Evolutionary conservation across 164 flowering plant genomes (phyloP).

Genomic region (Umbellularia californica): DNA sequence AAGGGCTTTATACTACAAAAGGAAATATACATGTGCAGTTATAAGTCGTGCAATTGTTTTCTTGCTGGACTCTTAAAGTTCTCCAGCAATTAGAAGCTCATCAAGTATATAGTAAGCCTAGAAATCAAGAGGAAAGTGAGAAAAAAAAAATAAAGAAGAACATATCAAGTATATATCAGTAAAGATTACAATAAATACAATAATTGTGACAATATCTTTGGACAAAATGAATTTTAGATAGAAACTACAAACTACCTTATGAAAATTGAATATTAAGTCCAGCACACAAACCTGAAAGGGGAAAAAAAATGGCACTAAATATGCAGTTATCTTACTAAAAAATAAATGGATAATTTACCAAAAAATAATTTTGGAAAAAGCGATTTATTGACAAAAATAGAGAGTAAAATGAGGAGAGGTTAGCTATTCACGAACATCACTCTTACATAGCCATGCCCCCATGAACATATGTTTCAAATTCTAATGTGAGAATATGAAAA

Average conservation of each 20-base stretch:
- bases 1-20: neutral
- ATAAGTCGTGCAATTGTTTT: slow-evolving; percentile 77
- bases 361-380: too few relatives aligned
- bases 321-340: neutral
- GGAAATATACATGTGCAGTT: slow-evolving; percentile 65
- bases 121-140: neutral
- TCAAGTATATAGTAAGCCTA: slow-evolving; percentile 87
- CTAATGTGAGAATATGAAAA: too few relatives aligned
- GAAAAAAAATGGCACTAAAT: neutral
- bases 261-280: slow-evolving; percentile 83
- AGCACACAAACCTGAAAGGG: slow-evolving; percentile 75
- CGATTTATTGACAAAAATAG: too few relatives aligned
- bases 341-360: too few relatives aligned
- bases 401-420: too few relatives aligned
- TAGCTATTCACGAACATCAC: neutral
- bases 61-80: slow-evolving; percentile 95
- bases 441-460: neutral
- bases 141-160: neutral
- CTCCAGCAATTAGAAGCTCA: slow-evolving; percentile 84
- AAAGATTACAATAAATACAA: neutral
- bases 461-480: neutral
- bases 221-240: neutral
- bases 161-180: neutral
- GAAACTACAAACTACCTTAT: slow-evolving; percentile 49
- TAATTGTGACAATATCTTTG: neutral